phyloP scores from a whole-genome alignment of 139 green algal genomes.

The Coelastrella sp. region DNA sequence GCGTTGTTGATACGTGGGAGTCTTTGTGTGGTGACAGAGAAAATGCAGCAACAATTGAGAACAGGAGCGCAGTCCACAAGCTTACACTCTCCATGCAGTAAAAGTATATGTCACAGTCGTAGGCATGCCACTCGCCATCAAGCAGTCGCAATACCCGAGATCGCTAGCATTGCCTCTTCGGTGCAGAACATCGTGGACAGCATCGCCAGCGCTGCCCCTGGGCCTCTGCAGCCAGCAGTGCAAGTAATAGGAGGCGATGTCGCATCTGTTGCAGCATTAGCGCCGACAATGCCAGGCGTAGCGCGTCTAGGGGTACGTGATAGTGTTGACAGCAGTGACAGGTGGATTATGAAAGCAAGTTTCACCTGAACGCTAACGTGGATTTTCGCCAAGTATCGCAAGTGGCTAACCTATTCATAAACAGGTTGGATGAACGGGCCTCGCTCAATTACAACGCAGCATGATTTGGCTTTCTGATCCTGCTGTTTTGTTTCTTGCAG shows the following conservation, averaged over 20 bases:
- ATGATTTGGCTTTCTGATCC: too few relatives aligned
- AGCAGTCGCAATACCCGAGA: constrained; percentile 18
- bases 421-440: too few relatives aligned
- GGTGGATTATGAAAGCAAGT: background rate
- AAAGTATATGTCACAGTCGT: background rate
- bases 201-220: constrained; percentile 16
- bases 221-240: constrained; percentile 49
- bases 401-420: too few relatives aligned
- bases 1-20: background rate
- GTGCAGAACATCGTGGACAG: constrained; percentile 44
- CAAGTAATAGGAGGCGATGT: constrained; percentile 54
- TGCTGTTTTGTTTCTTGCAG: constrained; percentile 56
- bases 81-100: background rate
- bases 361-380: background rate
- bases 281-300: constrained; percentile 52
- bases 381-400: too few relatives aligned
- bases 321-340: background rate
- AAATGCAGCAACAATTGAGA: background rate
- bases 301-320: constrained; percentile 51
- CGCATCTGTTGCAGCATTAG: constrained; percentile 44
- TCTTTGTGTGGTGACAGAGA: constrained; percentile 3
- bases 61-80: background rate
- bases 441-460: too few relatives aligned
- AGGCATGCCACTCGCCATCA: background rate
- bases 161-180: constrained; percentile 46